Percentiles rank a stretch among this genome's conserved stretches.
phyloP scores from a whole-genome alignment of 768 basidiomycete species.

The Crassisporium funariophilum region DNA sequence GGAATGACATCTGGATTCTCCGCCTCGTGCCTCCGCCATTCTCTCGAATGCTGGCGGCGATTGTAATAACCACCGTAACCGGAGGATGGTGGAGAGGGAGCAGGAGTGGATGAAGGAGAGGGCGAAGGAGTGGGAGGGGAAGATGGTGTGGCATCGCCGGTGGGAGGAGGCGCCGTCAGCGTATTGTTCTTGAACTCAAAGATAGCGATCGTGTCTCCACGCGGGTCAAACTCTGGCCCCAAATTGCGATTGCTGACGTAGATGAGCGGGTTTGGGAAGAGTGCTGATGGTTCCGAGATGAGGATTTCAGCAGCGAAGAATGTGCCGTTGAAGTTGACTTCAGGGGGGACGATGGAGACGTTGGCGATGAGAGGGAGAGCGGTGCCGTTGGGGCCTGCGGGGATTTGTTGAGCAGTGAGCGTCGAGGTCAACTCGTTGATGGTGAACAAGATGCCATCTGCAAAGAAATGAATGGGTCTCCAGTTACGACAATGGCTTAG shows the following conservation, averaged over 20 bases:
- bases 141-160: not conserved
- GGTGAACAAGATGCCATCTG: conserved; percentile 49
- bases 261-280: conserved; percentile 53
- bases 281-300: conserved; percentile 44
- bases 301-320: conserved; percentile 64
- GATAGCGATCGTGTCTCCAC: conserved; percentile 63
- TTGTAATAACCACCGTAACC: not conserved
- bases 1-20: not conserved
- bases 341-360: conserved; percentile 48
- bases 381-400: conserved; percentile 51
- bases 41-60: not conserved
- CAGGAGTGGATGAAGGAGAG: not conserved
- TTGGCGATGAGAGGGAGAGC: conserved; percentile 47
- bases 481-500: not conserved
- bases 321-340: conserved; percentile 9
- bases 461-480: not conserved
- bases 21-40: not conserved
- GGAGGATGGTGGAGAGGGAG: not conserved
- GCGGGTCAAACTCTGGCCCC: conserved; percentile 43
- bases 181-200: conserved; percentile 41
- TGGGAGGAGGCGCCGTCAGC: conserved; percentile 14
- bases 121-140: not conserved
- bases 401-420: conserved; percentile 59
- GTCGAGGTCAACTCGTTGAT: conserved; percentile 57
- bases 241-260: conserved; percentile 67